Conservation (phyloP, 2,329 filamentous ascomycete species). For the Penicillium verrucosum region DNA sequence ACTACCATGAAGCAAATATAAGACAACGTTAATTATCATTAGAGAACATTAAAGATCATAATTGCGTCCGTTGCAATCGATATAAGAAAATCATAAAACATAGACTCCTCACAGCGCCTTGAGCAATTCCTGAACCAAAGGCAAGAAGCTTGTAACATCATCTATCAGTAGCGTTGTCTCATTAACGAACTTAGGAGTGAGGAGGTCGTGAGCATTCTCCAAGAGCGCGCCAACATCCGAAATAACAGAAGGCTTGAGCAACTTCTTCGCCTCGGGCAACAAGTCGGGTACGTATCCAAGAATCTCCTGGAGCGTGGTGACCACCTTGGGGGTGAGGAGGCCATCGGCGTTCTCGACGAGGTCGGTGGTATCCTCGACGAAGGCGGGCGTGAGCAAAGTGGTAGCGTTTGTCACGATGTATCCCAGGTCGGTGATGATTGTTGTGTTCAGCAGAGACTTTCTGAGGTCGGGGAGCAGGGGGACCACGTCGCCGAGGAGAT, state of each 20-base stretch:
- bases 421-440: slow-evolving; percentile 28
- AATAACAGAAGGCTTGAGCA: slow-evolving; percentile 26
- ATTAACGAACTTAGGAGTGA: slow-evolving; percentile 29
- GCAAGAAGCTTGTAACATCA: slow-evolving; percentile 20
- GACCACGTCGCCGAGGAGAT: slow-evolving; percentile 20
- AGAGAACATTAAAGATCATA: slow-evolving; percentile 9
- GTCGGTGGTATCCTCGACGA: slow-evolving; percentile 29
- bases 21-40: slow-evolving; percentile 10
- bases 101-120: slow-evolving; percentile 16
- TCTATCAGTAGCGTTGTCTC: slow-evolving; percentile 20
- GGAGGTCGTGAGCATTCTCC: slow-evolving; percentile 27
- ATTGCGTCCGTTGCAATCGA: slow-evolving; percentile 5
- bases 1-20: not conserved
- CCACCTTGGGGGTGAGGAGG: slow-evolving; percentile 28
- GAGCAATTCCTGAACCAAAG: slow-evolving; percentile 18
- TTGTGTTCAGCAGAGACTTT: slow-evolving; percentile 24
- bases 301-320: slow-evolving; percentile 27
- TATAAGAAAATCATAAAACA: slow-evolving; percentile 9
- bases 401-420: slow-evolving; percentile 33
- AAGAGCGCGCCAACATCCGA: slow-evolving; percentile 24
- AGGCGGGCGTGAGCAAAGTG: slow-evolving; percentile 28
- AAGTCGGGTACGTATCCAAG: slow-evolving; percentile 26
- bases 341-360: slow-evolving; percentile 30
- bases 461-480: slow-evolving; percentile 22
- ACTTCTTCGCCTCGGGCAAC: slow-evolving; percentile 28